phyloP scores from a whole-genome alignment of 306 rosid species.

The Acacia melanoxylon region DNA sequence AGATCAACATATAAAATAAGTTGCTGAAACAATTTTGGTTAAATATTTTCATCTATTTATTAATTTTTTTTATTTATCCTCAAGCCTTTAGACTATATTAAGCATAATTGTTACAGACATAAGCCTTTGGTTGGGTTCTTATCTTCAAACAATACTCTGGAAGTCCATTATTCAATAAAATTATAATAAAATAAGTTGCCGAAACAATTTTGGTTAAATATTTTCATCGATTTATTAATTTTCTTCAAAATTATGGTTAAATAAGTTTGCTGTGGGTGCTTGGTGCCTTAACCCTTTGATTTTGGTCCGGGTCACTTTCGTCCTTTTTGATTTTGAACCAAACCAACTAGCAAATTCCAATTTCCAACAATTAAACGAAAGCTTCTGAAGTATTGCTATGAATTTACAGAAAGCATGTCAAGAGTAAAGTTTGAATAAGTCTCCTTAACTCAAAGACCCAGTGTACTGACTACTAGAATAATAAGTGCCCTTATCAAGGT shows the following conservation, averaged over 20 bases:
- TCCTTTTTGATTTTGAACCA: neutral
- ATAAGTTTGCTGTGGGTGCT: neutral
- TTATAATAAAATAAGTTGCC: neutral
- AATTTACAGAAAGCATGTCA: neutral
- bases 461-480: slow-evolving; percentile 21
- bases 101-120: slow-evolving; percentile 3
- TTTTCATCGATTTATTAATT: neutral
- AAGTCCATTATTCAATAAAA: neutral
- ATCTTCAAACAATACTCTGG: slow-evolving; percentile 12
- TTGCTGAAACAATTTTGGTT: neutral
- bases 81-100: neutral
- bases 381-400: neutral
- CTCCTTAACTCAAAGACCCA: neutral
- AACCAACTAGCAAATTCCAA: neutral
- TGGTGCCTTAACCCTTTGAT: slow-evolving; percentile 4
- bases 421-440: slow-evolving; percentile 8
- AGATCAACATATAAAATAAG: neutral
- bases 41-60: neutral
- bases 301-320: neutral
- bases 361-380: neutral
- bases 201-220: neutral
- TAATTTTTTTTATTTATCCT: neutral
- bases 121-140: slow-evolving; percentile 1
- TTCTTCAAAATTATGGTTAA: too few relatives aligned
- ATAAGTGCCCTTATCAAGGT: neutral